A percentile compares a stretch with the other conserved stretches of the same genome.
phyloP scores from a whole-genome alignment of 495 filamentous ascomycete genomes.

The Lasiosphaeris hirsuta region DNA sequence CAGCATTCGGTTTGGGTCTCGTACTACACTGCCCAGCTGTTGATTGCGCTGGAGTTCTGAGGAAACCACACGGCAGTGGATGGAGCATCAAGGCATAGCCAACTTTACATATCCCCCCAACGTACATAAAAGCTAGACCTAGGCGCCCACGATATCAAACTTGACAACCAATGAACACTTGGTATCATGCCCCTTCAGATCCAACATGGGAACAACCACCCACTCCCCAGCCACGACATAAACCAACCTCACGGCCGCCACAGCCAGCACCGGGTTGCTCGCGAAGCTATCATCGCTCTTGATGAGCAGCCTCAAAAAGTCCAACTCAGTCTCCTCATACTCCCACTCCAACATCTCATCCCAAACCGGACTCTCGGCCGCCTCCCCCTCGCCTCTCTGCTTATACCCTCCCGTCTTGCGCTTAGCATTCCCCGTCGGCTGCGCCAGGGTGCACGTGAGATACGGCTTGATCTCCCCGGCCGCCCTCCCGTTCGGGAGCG shows the following conservation, averaged over 20 bases:
- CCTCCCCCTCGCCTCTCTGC: conserved; percentile 2
- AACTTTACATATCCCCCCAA: too few relatives aligned
- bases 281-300: conserved; percentile 53
- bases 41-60: conserved; percentile 24
- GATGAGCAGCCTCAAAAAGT: conserved; percentile 50
- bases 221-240: conserved; percentile 46
- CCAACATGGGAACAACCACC: conserved; percentile 52
- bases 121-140: not conserved
- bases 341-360: conserved; percentile 53
- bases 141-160: conserved; percentile 43
- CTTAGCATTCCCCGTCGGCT: conserved; percentile 40
- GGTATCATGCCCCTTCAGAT: conserved; percentile 51
- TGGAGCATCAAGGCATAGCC: too few relatives aligned
- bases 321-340: conserved; percentile 52
- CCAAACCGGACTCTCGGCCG: conserved; percentile 48
- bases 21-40: conserved; percentile 30
- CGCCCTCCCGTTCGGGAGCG: conserved; percentile 35
- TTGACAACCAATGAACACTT: conserved; percentile 48
- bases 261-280: conserved; percentile 47
- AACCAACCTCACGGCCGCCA: conserved; percentile 43
- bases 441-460: conserved; percentile 51
- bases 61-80: too few relatives aligned
- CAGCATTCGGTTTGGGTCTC: conserved; percentile 27
- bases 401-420: conserved; percentile 40
- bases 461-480: conserved; percentile 46